Evolutionary conservation across 306 rosid species (phyloP).

Genomic region (Castanopsis chinensis): DNA sequence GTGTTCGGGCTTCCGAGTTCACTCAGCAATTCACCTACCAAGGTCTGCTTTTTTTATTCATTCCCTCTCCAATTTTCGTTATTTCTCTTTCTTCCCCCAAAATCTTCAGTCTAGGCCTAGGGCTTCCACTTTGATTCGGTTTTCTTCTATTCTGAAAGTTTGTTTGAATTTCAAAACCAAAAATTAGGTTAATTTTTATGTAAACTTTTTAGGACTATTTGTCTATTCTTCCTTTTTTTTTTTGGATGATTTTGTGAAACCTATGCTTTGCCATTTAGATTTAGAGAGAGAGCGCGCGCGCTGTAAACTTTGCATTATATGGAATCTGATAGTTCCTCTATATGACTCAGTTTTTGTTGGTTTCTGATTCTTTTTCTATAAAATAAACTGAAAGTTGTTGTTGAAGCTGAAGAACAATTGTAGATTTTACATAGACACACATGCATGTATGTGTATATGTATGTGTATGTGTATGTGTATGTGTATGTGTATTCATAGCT

Average conservation of each 20-base stretch:
- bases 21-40: conserved; percentile 8
- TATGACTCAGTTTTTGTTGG: not conserved
- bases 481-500: not conserved
- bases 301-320: not conserved
- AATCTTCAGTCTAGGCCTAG: not conserved
- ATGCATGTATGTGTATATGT: not conserved
- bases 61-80: not conserved
- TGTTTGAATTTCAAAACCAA: not conserved
- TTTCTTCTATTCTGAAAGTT: not conserved
- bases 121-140: not conserved
- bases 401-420: too few species aligned
- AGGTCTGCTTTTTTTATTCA: conserved; percentile 8
- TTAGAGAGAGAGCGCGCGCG: too few species aligned
- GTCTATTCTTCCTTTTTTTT: not conserved
- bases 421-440: not conserved
- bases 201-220: not conserved
- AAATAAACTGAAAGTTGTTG: too few species aligned
- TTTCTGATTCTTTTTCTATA: too few species aligned
- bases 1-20: conserved; percentile 19
- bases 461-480: not conserved
- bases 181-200: not conserved
- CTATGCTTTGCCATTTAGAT: not conserved
- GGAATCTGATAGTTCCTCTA: not conserved
- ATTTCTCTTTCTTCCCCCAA: not conserved
- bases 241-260: not conserved